A percentile compares a stretch with the other conserved stretches of the same genome.
phyloP scores from a whole-genome alignment of 2,329 filamentous ascomycete species.

The Scleromitrula shiraiana region DNA sequence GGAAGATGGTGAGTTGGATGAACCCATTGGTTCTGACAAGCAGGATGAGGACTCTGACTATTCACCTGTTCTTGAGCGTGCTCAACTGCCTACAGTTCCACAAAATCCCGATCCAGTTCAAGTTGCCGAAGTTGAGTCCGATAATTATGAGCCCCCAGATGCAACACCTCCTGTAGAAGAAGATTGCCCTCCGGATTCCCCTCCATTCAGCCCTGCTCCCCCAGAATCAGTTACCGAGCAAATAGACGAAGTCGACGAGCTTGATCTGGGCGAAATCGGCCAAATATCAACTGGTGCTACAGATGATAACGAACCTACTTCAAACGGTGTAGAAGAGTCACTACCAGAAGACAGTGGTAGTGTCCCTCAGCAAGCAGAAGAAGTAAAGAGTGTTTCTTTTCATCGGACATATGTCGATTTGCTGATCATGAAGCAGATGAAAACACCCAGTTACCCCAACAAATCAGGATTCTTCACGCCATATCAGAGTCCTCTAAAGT shows the following conservation, averaged over 20 bases:
- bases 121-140: constrained; percentile 32
- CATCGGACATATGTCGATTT: constrained; percentile 11
- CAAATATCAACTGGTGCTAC: constrained; percentile 12
- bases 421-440: constrained; percentile 21
- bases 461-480: constrained; percentile 37
- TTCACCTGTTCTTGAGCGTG: constrained; percentile 19
- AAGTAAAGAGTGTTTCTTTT: constrained; percentile 15
- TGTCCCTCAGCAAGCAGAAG: constrained; percentile 18
- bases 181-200: constrained; percentile 25
- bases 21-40: constrained; percentile 12
- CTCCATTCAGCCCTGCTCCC: constrained; percentile 36
- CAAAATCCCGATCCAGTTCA: constrained; percentile 5
- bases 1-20: constrained; percentile 18
- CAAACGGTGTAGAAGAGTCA: constrained; percentile 15
- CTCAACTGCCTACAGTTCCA: not conserved
- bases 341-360: constrained; percentile 13
- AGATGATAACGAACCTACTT: constrained; percentile 3
- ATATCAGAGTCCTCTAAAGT: constrained; percentile 75
- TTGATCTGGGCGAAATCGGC: constrained; percentile 2
- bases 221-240: constrained; percentile 26
- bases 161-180: constrained; percentile 24
- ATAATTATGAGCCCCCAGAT: constrained; percentile 49
- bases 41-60: constrained; percentile 19
- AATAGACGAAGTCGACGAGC: constrained; percentile 16
- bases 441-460: constrained; percentile 1